Base-by-base conservation (phyloP, 441 rosid genomes). In the Pelargonium australe region DNA sequence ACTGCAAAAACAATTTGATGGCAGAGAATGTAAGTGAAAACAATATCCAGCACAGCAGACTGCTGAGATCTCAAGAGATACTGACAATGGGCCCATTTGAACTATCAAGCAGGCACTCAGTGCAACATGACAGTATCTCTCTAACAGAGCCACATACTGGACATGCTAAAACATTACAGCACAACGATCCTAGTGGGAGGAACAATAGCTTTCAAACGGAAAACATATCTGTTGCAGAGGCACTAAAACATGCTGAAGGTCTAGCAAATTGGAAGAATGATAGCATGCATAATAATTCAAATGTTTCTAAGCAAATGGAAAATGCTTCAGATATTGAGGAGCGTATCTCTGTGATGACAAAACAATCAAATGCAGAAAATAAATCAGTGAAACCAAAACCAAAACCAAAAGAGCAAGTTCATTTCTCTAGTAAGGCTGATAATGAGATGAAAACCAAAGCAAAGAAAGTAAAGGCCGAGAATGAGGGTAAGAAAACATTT, bases 381-480 rank as follows among this genome's bases (percentile, higher is more conserved):
- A 81, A 66, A 75, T 19, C 70, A 66, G 71, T 63, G 11, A 68
- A 82, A 57, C 76, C 84, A 49, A 80, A 82, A 57, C 76, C 84
- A 49, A 80, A 74, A 61, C 75, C 87, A 67, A 75, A 71, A 67
- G 80, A 78, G 57, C 78, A 79, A 28, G 75, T 74, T 65, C 70
- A 75, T 77, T 75, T 69, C 11, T 65, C 79, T 19, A 65, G 65
- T 60, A 80, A 78, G 69, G 70, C 34, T 62, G 69, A 68, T 71
- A 72, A 69, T 13, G 82, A 80, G 78, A 70, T 73, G 68, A 80
- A 75, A 60, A 51, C 74, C 68, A 81, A 82, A 78, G 82, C 86
- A 76, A 87, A 80, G 70, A 82, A 78, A 76, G 81, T 78, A 69
- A 87, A 78, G 68, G 77, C 78, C 72, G 79, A 69, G 70, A 73